A percentile compares a stretch with the other conserved stretches of the same genome.
These are phyloP conservation scores for Deuterostichococcus epilithicus DNA, from an alignment of 139 green algal species.

Conservation along the genomic window DNA sequence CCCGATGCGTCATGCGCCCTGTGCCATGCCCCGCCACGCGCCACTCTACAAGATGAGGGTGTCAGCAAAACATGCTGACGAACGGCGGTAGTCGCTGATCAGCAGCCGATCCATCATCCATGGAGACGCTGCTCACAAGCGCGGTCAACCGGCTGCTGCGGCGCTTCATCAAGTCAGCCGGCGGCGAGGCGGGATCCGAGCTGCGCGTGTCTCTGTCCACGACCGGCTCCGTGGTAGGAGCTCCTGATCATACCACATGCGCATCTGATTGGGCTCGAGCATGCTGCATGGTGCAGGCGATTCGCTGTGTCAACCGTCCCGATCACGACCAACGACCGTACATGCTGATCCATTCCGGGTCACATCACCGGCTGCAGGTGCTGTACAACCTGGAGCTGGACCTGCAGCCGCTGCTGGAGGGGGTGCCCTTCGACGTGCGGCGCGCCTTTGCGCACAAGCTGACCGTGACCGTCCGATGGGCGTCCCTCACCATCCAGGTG, in stretches of 20 bases:
- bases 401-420: slow-evolving; percentile 23
- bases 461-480: slow-evolving; percentile 44
- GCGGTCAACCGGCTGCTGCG: slow-evolving; percentile 35
- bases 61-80: no score
- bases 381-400: slow-evolving; percentile 53
- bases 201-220: slow-evolving; percentile 25
- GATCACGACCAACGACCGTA: no score
- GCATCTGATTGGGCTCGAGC: no score
- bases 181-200: slow-evolving; percentile 20
- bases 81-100: no score
- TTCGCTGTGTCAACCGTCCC: no score
- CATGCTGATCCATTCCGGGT: no score
- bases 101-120: no score
- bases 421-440: slow-evolving; percentile 25
- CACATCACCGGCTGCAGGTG: no score
- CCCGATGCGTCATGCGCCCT: no score
- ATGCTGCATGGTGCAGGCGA: no score
- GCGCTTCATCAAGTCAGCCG: slow-evolving; percentile 35
- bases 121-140: slow-evolving; percentile 42
- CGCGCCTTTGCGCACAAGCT: slow-evolving; percentile 41
- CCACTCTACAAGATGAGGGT: no score
- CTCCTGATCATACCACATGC: slow-evolving; percentile 12
- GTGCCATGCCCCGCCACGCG: no score
- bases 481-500: slow-evolving; percentile 44
- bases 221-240: neutral